These are phyloP conservation scores for Tulasnella sp. DNA, from an alignment of 768 basidiomycete genomes.

Conservation along the genomic window DNA sequence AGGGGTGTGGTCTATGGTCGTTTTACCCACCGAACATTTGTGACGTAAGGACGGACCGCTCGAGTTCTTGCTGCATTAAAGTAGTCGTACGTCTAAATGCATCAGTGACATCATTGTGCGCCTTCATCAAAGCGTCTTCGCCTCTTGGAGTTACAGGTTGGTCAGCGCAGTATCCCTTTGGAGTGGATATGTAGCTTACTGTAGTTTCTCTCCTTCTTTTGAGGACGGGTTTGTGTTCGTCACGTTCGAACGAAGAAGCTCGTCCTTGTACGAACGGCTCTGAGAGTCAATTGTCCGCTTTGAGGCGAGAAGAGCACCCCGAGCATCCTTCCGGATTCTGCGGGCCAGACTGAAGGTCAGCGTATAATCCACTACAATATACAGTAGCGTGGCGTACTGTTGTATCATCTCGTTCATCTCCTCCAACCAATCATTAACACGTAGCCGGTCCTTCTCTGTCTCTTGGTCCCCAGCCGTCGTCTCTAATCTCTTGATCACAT, in stretches of 20 bases:
- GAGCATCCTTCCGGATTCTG: conserved; percentile 52
- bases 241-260: conserved; percentile 48
- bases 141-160: conserved; percentile 31
- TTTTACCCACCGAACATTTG: conserved; percentile 71
- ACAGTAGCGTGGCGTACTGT: conserved; percentile 33
- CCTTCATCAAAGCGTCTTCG: conserved; percentile 79
- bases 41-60: conserved; percentile 71
- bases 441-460: conserved; percentile 41
- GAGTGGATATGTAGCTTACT: too few species aligned
- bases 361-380: background rate
- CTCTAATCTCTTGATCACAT: conserved; percentile 46
- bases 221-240: background rate
- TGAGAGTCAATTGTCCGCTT: conserved; percentile 62
- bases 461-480: conserved; percentile 60
- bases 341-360: conserved; percentile 16
- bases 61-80: conserved; percentile 86
- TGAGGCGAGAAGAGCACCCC: conserved; percentile 59
- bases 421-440: conserved; percentile 39
- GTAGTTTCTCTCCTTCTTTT: too few species aligned
- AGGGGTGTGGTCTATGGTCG: too few species aligned
- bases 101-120: conserved; percentile 82
- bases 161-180: too few species aligned
- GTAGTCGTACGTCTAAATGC: conserved; percentile 73
- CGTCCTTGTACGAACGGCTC: conserved; percentile 50
- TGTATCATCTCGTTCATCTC: conserved; percentile 39